phyloP scores from a whole-genome alignment of 176 grass and related monocot genomes.

The Rhynchospora breviuscula region DNA sequence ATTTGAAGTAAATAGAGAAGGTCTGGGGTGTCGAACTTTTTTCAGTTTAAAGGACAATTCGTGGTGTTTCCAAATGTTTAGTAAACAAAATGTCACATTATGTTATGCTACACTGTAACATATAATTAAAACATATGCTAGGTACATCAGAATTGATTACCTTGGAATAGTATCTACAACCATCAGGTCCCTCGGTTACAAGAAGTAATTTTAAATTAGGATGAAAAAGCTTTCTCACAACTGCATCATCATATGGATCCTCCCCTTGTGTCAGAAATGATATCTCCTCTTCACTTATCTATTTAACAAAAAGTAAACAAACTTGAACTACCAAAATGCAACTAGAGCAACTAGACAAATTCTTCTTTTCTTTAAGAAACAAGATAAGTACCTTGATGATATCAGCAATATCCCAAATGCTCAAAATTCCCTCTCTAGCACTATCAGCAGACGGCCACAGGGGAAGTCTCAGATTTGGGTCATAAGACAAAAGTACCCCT shows the following conservation, averaged over 20 bases:
- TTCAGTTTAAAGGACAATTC: neutral
- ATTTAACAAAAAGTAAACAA: conserved; percentile 26
- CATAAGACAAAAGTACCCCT: conserved; percentile 88
- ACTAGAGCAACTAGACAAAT: neutral
- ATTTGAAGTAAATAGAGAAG: neutral
- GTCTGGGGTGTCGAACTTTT: neutral
- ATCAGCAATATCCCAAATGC: conserved; percentile 88
- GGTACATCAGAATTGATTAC: conserved; percentile 36
- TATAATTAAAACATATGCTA: neutral
- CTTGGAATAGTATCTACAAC: conserved; percentile 99
- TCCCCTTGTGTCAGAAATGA: conserved; percentile 80
- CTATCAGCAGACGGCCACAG: conserved; percentile 78
- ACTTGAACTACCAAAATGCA: neutral
- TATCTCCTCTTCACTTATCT: conserved; percentile 97
- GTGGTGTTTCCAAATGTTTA: neutral
- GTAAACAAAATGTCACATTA: neutral
- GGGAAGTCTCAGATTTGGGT: conserved; percentile 90
- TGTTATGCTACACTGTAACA: neutral
- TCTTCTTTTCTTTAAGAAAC: neutral
- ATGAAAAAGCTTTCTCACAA: conserved; percentile 77
- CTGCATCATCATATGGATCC: conserved; percentile 90
- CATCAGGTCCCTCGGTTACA: conserved; percentile 83
- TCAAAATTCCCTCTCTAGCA: conserved; percentile 90
- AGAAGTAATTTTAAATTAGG: conserved; percentile 91
- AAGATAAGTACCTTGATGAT: conserved; percentile 64